phyloP scores from a whole-genome alignment of 805 yeast genomes.

The Barnettozyma sp. region DNA sequence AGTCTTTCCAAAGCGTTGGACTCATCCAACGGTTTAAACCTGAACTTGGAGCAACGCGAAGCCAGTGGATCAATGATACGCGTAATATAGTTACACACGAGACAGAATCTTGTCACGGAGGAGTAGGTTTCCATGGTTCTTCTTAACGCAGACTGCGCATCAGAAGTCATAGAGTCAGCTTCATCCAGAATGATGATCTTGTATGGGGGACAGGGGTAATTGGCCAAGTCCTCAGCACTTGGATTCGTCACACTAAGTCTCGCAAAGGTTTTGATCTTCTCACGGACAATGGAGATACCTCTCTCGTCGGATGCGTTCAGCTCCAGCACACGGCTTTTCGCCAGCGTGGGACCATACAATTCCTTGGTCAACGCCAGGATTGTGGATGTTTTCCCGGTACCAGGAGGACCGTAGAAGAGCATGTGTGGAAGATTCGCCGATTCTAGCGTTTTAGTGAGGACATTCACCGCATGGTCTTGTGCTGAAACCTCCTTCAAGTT shows the following conservation, averaged over 20 bases:
- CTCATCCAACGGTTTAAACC: conserved; percentile 75
- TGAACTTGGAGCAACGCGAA: conserved; percentile 90
- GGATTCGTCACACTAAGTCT: conserved; percentile 80
- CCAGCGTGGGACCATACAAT: conserved; percentile 65
- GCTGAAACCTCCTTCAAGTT: conserved; percentile 82
- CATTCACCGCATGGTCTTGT: conserved; percentile 83
- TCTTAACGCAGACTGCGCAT: conserved; percentile 92
- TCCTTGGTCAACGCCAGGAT: conserved; percentile 77
- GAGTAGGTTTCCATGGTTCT: conserved; percentile 94
- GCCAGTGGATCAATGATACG: conserved; percentile 95
- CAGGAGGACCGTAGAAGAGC: conserved; percentile 92
- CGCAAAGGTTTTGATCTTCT: conserved; percentile 82
- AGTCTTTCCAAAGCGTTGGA: conserved; percentile 65
- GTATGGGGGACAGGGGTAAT: conserved; percentile 95
- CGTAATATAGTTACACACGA: conserved; percentile 94
- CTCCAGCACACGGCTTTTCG: conserved; percentile 68
- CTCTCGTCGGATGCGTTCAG: conserved; percentile 88
- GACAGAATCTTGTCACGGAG: conserved; percentile 83
- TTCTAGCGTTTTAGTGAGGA: conserved; percentile 68
- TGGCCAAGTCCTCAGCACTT: conserved; percentile 51
- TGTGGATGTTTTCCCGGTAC: conserved; percentile 89
- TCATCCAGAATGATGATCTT: conserved; percentile 89
- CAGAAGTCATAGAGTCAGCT: conserved; percentile 96
- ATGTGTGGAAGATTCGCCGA: conserved; percentile 86
- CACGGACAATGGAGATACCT: conserved; percentile 82